These are phyloP conservation scores for Taphrina sp. DNA, from an alignment of 1,139 yeast genomes.

Conservation along the genomic window DNA sequence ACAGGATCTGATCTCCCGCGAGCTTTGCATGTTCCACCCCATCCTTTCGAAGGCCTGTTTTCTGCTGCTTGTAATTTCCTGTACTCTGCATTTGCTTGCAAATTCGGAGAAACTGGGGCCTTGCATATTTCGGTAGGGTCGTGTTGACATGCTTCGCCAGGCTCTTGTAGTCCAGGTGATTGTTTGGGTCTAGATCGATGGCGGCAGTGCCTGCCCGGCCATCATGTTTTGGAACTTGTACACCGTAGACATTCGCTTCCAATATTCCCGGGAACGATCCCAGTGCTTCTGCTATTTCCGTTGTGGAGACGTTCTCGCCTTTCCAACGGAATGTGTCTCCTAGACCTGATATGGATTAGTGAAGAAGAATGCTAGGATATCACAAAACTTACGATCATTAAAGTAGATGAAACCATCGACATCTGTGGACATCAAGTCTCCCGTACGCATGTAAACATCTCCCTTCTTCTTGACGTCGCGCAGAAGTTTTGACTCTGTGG, in stretches of 20 bases:
- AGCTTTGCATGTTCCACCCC: conserved; percentile 26
- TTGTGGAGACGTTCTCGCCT: conserved; percentile 90
- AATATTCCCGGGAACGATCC: conserved; percentile 50
- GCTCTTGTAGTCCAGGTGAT: conserved; percentile 43
- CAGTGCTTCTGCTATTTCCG: conserved; percentile 85
- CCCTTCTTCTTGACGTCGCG: conserved; percentile 75
- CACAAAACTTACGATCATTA: conserved; percentile 59
- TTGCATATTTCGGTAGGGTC: conserved; percentile 78
- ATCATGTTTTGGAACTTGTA: conserved; percentile 79
- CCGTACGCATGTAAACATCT: conserved; percentile 89
- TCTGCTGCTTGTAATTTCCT: conserved; percentile 84
- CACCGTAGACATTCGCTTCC: conserved; percentile 86
- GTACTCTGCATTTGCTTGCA: conserved; percentile 61
- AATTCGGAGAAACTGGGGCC: conserved; percentile 79
- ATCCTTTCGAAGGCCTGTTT: conserved; percentile 46
- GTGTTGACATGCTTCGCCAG: conserved; percentile 49
- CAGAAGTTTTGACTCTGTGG: conserved; percentile 71
- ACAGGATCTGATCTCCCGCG: conserved; percentile 8
- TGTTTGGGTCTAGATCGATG: conserved; percentile 54
- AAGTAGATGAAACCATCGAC: conserved; percentile 71
- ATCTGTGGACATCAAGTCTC: conserved; percentile 76
- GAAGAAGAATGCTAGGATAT: neutral
- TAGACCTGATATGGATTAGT: conserved; percentile 41
- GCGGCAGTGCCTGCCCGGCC: conserved; percentile 95
- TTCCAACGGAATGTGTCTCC: conserved; percentile 98